Evolutionary conservation across 1,284 basidiomycete genomes (phyloP).

Genomic region (Ustanciosporium gigantosporum): DNA sequence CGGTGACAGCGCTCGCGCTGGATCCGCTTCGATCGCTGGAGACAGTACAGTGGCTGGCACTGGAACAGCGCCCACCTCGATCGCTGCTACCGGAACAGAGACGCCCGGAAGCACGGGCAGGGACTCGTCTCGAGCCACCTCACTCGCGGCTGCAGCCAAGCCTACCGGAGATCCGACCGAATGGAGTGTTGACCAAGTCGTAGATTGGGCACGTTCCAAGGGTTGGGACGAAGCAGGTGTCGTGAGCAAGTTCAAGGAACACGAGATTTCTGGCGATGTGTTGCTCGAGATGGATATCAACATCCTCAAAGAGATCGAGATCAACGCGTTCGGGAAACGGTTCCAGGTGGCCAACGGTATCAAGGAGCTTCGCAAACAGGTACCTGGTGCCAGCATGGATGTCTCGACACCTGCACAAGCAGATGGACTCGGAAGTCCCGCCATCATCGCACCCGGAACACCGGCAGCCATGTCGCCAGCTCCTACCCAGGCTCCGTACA

Average conservation of each 20-base stretch:
- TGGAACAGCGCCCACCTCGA: too few relatives aligned
- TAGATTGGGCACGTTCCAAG: conserved; percentile 82
- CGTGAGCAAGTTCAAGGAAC: conserved; percentile 75
- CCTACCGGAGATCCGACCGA: conserved; percentile 66
- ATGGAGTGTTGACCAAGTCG: conserved; percentile 87
- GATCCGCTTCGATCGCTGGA: background rate
- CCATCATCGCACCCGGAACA: conserved; percentile 12
- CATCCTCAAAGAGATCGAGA: conserved; percentile 93
- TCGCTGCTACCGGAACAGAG: too few relatives aligned
- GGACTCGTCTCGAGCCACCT: too few relatives aligned
- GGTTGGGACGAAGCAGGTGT: conserved; percentile 80
- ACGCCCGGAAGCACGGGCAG: too few relatives aligned
- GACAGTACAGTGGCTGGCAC: background rate
- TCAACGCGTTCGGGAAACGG: conserved; percentile 90
- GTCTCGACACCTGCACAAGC: conserved; percentile 5
- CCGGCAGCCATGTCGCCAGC: conserved; percentile 9
- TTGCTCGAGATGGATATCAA: conserved; percentile 90
- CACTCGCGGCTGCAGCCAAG: background rate
- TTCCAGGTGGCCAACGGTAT: conserved; percentile 94
- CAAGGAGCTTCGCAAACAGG: conserved; percentile 70
- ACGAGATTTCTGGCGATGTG: conserved; percentile 97
- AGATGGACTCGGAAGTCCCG: conserved; percentile 32
- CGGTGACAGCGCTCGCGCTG: too few relatives aligned
- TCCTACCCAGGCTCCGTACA: conserved; percentile 18
- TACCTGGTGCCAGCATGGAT: conserved; percentile 18